Conservation (phyloP, 139 green algal species). For the Picochlorum sp. region DNA sequence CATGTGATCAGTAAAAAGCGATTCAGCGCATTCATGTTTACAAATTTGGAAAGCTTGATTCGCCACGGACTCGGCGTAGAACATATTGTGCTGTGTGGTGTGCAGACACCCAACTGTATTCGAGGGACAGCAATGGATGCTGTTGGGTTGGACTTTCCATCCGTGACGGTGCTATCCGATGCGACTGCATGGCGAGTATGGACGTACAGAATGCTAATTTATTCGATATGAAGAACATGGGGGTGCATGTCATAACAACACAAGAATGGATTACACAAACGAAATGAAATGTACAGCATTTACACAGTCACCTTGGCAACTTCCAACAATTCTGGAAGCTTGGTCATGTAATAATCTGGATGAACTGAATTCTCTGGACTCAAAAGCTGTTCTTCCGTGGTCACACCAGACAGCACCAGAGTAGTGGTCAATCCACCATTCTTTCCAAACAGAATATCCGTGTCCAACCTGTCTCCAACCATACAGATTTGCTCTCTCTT, state of each 20-base stretch:
- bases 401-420: slow-evolving; percentile 85
- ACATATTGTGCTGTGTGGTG: slow-evolving; percentile 18
- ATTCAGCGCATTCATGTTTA: slow-evolving; percentile 2
- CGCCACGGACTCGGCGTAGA: background rate
- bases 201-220: slow-evolving; percentile 50
- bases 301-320: slow-evolving; percentile 15
- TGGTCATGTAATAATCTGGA: slow-evolving; percentile 84
- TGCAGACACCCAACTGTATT: slow-evolving; percentile 78
- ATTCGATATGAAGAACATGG: slow-evolving; percentile 21
- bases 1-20: background rate
- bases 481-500: slow-evolving; percentile 91
- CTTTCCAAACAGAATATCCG: slow-evolving; percentile 97
- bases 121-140: slow-evolving; percentile 62
- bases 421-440: slow-evolving; percentile 84
- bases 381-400: slow-evolving; percentile 74
- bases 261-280: background rate
- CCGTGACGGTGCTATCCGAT: slow-evolving; percentile 46
- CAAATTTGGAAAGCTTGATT: background rate
- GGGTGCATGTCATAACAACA: background rate
- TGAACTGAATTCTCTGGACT: slow-evolving; percentile 75
- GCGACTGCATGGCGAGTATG: slow-evolving; percentile 42
- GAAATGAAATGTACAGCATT: background rate
- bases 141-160: slow-evolving; percentile 50
- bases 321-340: slow-evolving; percentile 45
- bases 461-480: slow-evolving; percentile 97